phyloP scores from a whole-genome alignment of 2,329 filamentous ascomycete species.

The Neoscytalidium dimidiatum region DNA sequence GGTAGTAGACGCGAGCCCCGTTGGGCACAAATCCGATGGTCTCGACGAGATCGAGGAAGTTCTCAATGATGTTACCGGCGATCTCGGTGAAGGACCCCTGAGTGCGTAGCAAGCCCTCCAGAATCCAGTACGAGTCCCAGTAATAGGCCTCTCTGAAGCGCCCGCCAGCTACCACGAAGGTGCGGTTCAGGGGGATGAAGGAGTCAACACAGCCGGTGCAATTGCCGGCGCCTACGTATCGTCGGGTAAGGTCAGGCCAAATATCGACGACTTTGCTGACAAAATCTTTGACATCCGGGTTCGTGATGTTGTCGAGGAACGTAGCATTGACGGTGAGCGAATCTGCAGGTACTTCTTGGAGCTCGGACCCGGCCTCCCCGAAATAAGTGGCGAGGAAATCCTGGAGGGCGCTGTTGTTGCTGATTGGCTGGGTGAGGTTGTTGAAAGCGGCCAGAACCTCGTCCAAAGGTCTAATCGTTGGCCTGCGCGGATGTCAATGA shows the following conservation, averaged over 20 bases:
- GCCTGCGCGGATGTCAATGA: constrained; percentile 44
- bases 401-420: constrained; percentile 64
- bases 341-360: constrained; percentile 55
- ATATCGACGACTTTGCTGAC: constrained; percentile 66
- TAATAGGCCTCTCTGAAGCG: constrained; percentile 72
- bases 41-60: constrained; percentile 68
- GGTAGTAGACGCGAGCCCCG: constrained; percentile 67
- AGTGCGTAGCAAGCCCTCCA: constrained; percentile 66
- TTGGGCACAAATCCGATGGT: constrained; percentile 68
- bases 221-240: constrained; percentile 54
- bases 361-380: constrained; percentile 63
- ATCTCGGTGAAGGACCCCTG: constrained; percentile 65
- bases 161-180: constrained; percentile 71
- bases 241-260: constrained; percentile 67
- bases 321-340: constrained; percentile 58
- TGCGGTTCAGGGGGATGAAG: constrained; percentile 66
- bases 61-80: constrained; percentile 68
- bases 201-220: constrained; percentile 64
- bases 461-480: constrained; percentile 59
- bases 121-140: constrained; percentile 71
- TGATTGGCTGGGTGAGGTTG: constrained; percentile 60
- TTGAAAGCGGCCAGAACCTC: constrained; percentile 64
- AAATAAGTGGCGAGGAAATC: constrained; percentile 66
- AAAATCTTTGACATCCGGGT: constrained; percentile 62
- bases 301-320: constrained; percentile 59